A percentile compares a stretch with the other conserved stretches of the same genome.
phyloP scores from a whole-genome alignment of 1,139 yeast genomes.

The Hyphopichia buzzinii region DNA sequence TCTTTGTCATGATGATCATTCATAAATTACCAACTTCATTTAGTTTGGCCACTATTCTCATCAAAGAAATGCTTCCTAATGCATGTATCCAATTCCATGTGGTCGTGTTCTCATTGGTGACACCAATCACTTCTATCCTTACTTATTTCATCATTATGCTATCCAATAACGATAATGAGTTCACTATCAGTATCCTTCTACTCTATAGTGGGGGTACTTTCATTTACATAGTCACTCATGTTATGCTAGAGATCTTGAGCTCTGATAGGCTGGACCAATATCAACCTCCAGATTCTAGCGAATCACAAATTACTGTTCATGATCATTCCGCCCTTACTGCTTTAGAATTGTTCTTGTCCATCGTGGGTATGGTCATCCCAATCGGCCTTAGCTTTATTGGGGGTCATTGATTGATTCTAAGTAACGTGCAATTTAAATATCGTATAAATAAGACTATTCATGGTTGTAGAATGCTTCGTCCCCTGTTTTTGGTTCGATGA shows the following conservation, averaged over 20 bases:
- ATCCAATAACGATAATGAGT: constrained; percentile 27
- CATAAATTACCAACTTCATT: constrained; percentile 80
- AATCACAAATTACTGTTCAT: constrained; percentile 4
- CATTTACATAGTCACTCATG: constrained; percentile 66
- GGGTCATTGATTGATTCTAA: constrained; percentile 7
- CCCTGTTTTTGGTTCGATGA: background rate
- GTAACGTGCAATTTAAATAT: background rate
- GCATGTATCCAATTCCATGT: constrained; percentile 40
- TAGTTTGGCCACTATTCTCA: constrained; percentile 59
- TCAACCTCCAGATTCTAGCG: constrained; percentile 8
- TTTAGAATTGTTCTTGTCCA: constrained; percentile 10
- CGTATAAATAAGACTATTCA: too few relatives aligned
- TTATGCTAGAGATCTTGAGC: constrained; percentile 37
- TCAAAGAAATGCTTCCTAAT: constrained; percentile 31
- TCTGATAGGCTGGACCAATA: constrained; percentile 6
- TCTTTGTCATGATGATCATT: constrained; percentile 58
- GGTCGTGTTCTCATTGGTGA: constrained; percentile 46
- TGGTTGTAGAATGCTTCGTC: constrained; percentile 9
- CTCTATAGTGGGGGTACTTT: constrained; percentile 74
- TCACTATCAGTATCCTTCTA: constrained; percentile 51
- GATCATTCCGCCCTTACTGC: constrained; percentile 6
- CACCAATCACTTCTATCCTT: constrained; percentile 51
- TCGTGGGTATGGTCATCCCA: constrained; percentile 17
- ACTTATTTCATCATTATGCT: constrained; percentile 41
- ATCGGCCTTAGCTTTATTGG: constrained; percentile 12